Evolutionary conservation across 2,329 filamentous ascomycete genomes (phyloP).

Genomic region (Fusarium luffae): DNA sequence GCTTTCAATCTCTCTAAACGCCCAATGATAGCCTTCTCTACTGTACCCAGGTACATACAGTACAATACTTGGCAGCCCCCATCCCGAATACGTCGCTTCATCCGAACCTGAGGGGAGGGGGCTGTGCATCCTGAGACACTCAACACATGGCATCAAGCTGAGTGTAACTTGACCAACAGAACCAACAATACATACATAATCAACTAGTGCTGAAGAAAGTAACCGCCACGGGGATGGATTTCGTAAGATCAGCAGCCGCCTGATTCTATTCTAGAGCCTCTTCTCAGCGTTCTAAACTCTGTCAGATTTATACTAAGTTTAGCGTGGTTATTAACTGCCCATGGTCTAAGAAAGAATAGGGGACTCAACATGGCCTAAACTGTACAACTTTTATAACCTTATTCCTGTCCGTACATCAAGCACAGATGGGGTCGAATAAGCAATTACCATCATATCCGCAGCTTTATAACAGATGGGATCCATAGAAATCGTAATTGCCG

Average conservation of each 20-base stretch:
- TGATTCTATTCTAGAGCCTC: neutral
- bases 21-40: constrained; percentile 1
- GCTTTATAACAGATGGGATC: neutral
- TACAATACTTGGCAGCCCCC: constrained; percentile 2
- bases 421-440: constrained; percentile 3
- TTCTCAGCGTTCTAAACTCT: neutral
- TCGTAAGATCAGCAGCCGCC: neutral
- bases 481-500: neutral
- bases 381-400: neutral
- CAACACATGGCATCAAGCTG: constrained; percentile 1
- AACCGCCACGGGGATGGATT: neutral
- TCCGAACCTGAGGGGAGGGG: constrained; percentile 21
- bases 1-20: constrained; percentile 3
- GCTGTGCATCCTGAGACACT: constrained; percentile 31
- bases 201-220: neutral
- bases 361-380: neutral
- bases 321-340: neutral
- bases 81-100: constrained; percentile 29
- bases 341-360: neutral
- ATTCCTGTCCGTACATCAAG: neutral
- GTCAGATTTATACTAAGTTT: neutral
- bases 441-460: neutral
- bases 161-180: neutral
- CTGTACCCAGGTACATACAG: neutral
- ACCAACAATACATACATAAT: neutral